These are phyloP conservation scores for Sporothrix dimorphospora DNA, from an alignment of 2,329 filamentous ascomycete species.

Conservation along the genomic window DNA sequence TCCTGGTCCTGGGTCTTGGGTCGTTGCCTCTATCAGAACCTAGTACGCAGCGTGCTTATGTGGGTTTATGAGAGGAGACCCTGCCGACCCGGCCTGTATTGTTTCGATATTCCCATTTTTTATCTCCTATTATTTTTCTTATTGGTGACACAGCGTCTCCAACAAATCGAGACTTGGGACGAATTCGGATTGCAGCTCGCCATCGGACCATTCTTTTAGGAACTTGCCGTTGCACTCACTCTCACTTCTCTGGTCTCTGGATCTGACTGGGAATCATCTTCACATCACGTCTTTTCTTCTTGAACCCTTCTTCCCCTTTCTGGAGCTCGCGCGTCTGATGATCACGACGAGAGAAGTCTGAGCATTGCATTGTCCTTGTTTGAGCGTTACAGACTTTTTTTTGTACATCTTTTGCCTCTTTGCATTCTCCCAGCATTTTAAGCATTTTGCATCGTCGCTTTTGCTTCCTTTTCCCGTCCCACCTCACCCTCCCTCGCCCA, in stretches of 20 bases:
- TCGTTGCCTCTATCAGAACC: neutral
- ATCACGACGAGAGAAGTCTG: neutral
- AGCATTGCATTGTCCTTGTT: constrained; percentile 10
- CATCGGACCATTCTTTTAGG: constrained; percentile 11
- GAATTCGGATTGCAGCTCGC: constrained; percentile 22
- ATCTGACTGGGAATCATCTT: neutral
- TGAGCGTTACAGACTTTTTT: neutral
- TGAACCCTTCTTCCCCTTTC: neutral
- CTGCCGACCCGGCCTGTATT: neutral
- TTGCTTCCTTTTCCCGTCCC: neutral
- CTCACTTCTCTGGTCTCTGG: neutral
- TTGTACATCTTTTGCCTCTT: neutral
- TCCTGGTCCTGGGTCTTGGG: neutral
- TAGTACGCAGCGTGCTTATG: constrained; percentile 1
- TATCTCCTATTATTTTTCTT: neutral
- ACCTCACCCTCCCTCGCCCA: neutral
- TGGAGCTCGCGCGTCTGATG: neutral
- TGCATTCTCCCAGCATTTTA: neutral
- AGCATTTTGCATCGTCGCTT: neutral
- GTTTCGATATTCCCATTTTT: neutral
- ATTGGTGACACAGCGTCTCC: neutral
- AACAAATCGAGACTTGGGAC: constrained; percentile 14
- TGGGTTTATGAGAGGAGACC: constrained; percentile 1
- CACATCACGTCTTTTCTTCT: neutral
- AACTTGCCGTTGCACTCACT: neutral